Evolutionary conservation across 495 filamentous ascomycete species (phyloP).

Genomic region (Aspergillus taichungensis): DNA sequence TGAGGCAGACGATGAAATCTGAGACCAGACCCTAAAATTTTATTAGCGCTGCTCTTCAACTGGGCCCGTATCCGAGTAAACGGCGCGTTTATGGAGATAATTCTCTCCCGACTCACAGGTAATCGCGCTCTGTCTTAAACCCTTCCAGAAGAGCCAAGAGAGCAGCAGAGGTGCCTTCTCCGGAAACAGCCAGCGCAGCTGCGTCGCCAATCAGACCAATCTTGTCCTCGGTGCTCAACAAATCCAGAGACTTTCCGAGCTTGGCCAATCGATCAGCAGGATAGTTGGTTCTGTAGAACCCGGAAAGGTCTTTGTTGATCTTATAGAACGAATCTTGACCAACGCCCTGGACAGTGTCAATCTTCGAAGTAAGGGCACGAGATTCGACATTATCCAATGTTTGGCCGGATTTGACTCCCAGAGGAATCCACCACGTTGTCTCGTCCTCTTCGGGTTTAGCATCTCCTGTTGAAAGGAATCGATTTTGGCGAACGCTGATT

Average conservation of each 20-base stretch:
- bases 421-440: conserved; percentile 93
- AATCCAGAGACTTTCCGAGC: conserved; percentile 63
- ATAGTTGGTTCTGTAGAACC: conserved; percentile 92
- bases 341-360: conserved; percentile 62
- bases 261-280: conserved; percentile 67
- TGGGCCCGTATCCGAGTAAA: neutral
- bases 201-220: conserved; percentile 87
- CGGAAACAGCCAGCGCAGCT: conserved; percentile 82
- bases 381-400: conserved; percentile 25
- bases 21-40: conserved; percentile 61
- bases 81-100: neutral
- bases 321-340: conserved; percentile 76
- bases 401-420: conserved; percentile 58
- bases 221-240: conserved; percentile 76
- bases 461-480: conserved; percentile 87
- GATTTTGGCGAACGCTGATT: conserved; percentile 71
- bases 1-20: conserved; percentile 61
- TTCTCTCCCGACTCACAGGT: conserved; percentile 44
- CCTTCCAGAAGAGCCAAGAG: conserved; percentile 73
- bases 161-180: conserved; percentile 68
- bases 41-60: conserved; percentile 12
- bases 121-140: conserved; percentile 71
- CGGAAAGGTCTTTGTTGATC: conserved; percentile 77
- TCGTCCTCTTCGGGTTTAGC: conserved; percentile 82
- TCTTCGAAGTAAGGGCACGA: conserved; percentile 62